phyloP scores from a whole-genome alignment of 2,329 filamentous ascomycete species.

The Cladophialophora immunda region DNA sequence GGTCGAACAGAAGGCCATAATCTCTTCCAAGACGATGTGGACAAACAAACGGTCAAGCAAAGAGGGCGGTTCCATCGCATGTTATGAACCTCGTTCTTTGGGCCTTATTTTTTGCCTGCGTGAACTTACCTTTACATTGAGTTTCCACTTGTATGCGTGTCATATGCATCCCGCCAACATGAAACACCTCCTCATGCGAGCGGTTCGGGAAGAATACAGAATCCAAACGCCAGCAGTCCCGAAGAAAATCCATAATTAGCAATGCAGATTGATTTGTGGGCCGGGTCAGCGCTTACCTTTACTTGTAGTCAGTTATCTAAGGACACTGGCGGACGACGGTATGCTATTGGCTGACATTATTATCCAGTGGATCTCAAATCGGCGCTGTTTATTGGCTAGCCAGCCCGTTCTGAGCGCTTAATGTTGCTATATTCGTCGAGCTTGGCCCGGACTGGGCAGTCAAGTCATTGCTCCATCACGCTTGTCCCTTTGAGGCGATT shows the following conservation, averaged over 20 bases:
- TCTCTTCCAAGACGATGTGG: constrained; percentile 1
- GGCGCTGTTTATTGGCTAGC: not conserved
- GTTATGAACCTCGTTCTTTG: not conserved
- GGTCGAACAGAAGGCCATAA: constrained; percentile 25
- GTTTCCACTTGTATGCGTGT: constrained; percentile 18
- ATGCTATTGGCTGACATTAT: not conserved
- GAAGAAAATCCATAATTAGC: constrained; percentile 26
- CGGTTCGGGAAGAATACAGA: constrained; percentile 9
- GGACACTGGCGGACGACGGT: not conserved
- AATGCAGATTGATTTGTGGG: constrained; percentile 20
- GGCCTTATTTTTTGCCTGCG: not conserved
- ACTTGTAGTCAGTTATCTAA: not conserved
- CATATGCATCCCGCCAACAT: constrained; percentile 19
- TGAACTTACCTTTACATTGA: constrained; percentile 8
- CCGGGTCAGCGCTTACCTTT: constrained; percentile 19
- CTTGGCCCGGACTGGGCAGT: not conserved
- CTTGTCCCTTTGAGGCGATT: not conserved
- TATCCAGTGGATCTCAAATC: not conserved
- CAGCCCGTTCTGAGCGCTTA: not conserved
- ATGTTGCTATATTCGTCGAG: not conserved
- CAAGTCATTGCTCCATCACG: not conserved
- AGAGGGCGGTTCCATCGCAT: not conserved
- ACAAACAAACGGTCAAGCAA: constrained; percentile 4
- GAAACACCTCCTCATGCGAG: constrained; percentile 24
- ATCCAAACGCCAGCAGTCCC: not conserved